Evolutionary conservation across 2,329 filamentous ascomycete species (phyloP), one percentile per base, ranked within the genome.

Genomic region (Neonectria sp.): DNA sequence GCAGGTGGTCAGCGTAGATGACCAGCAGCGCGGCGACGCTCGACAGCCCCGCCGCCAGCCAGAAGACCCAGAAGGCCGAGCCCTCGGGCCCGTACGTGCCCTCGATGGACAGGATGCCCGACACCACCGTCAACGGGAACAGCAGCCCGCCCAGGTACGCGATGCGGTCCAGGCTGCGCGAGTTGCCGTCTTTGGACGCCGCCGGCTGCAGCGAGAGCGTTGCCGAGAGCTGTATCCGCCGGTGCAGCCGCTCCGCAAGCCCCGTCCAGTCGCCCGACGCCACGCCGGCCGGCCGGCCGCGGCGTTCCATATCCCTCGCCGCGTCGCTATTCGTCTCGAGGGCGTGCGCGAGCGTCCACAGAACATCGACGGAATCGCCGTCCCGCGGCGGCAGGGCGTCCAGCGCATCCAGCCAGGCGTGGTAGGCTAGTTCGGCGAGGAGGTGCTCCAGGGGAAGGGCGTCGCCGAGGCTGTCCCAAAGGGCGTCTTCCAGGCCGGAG

Each of bases 121-220:
- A 83, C 5, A 87, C 82, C 15, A 87, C 79, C 4, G 83, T 84
- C 21, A 87, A 73, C 2, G 86, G 86, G 1, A 87, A 79, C 6
- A 87, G 76, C 1, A 87, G 73, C 0, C 84, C 86, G 55, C 85
- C 86, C 12, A 87, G 79, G 73, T 87, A 87, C 1, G 83, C 79
- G 15, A 87, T 82, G 6, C 86, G 82, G 73, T 85, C 81, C 8
- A 87, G 79, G 24, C 82, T 80, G 17, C 80, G 79, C 60, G 82
- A 73, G 68, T 82, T 82, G 61, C 79, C 76, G 35, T 80, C 77
- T 6, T 71, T 72, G 1, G 68, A 52, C 2, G 64, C 33, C 65
- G 55, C 4, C 49, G 68, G 31, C 35, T 60, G 68, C 1, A 67
- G 49, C 3, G 65, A 60, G 6, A 71, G 46, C 3, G 72, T 52